Evolutionary conservation across 352 stramenopile species (phyloP), one percentile per base, ranked within the genome.

Genomic region (Phytophthora multivora): DNA sequence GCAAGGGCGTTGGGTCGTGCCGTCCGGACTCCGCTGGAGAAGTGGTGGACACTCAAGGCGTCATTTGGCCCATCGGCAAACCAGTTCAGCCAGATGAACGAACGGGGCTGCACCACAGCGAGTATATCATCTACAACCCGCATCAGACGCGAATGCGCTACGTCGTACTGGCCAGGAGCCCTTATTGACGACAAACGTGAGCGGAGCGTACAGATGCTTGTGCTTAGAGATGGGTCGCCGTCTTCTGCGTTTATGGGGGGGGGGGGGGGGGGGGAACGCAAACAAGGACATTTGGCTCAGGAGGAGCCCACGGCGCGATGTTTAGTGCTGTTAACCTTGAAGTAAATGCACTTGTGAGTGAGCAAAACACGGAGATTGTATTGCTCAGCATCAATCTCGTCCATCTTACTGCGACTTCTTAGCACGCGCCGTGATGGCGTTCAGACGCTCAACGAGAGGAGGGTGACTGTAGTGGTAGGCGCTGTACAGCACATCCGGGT

Each of bases 381-480:
- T n/a, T 26, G 13, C 38, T 53, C 8, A 43, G 5, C 13, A 40
- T 18, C n/a, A 28, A 33, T 35, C 6, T 12, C 42, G 35, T 0
- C 3, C 16, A 43, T 11, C 42, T 70, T 75, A 89, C 67, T 83
- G 55, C 18, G 66, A 69, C 59, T 91, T 90, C 73, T 89, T 90
- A 12, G 71, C 78, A 35, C 77, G 64, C 4, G 55, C 64, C 1
- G 73, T 72, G 56, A 99, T 98, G n/a, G 95, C 96, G 39, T 84
- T 89, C 7, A 99, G 80, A 12, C 97, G 87, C 71, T 99, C 95
- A 3, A 99, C 85, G 30, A 99, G 78, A 38, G 97, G 95, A 30
- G 97, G 97, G 74, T 99, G 97, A 65, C 83, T 98, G 80, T 99
- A 99, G 81, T 99, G 97, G 70, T 98, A 98, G 11, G 88, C 91